Conservation (phyloP, 176 grass and related monocot species). For the Pontederia crassipes region DNA sequence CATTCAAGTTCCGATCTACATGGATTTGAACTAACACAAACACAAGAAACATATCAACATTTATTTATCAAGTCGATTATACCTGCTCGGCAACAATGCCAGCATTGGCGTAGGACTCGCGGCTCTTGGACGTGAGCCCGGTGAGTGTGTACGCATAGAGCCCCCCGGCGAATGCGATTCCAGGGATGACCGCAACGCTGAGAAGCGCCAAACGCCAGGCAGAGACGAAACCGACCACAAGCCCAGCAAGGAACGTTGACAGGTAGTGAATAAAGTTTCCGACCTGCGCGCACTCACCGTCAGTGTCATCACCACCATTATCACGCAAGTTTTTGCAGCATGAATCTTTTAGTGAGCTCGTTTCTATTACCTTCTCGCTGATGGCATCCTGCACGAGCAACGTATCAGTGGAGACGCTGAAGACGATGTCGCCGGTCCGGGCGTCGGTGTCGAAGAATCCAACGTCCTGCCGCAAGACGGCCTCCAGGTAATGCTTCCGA, state of each 20-base stretch:
- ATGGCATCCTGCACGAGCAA: slow-evolving; percentile 95
- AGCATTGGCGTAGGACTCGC: slow-evolving; percentile 93
- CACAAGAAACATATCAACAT: background rate
- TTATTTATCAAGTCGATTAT: background rate
- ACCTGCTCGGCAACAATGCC: slow-evolving; percentile 90
- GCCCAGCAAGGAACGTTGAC: slow-evolving; percentile 77
- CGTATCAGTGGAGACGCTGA: slow-evolving; percentile 84
- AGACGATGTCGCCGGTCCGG: slow-evolving; percentile 90
- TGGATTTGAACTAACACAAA: background rate
- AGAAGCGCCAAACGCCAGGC: slow-evolving; percentile 90
- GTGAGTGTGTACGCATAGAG: slow-evolving; percentile 96
- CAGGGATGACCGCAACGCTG: slow-evolving; percentile 85
- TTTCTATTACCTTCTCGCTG: slow-evolving; percentile 54
- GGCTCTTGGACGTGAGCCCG: slow-evolving; percentile 84
- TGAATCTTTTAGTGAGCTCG: too few relatives aligned
- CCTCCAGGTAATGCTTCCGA: slow-evolving; percentile 72
- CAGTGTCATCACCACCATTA: too few relatives aligned
- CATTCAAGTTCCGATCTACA: background rate
- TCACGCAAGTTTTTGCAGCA: too few relatives aligned
- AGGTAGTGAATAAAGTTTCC: slow-evolving; percentile 98
- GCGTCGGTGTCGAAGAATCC: slow-evolving; percentile 98
- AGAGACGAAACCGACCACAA: slow-evolving; percentile 78
- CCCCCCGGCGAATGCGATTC: slow-evolving; percentile 97
- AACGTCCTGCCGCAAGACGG: slow-evolving; percentile 84
- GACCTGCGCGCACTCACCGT: slow-evolving; percentile 20